Evolutionary conservation across 495 filamentous ascomycete genomes (phyloP).

Genomic region (Neurospora sp.): DNA sequence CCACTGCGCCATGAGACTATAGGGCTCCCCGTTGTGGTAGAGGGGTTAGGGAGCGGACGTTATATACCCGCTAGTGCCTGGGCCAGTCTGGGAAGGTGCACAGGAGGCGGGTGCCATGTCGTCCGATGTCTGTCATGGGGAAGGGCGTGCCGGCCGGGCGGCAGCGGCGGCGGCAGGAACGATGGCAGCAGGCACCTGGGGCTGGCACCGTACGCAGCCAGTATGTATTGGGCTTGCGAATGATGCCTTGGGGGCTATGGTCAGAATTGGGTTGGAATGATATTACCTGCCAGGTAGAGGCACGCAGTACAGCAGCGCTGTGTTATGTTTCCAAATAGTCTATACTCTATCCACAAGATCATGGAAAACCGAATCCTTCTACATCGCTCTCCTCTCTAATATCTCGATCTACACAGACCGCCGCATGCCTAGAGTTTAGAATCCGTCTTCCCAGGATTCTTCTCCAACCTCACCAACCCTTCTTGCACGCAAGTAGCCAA

Average conservation of each 20-base stretch:
- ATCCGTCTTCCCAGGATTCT: background rate
- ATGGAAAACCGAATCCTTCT: background rate
- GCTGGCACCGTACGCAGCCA: too few species aligned
- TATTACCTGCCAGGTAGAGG: too few species aligned
- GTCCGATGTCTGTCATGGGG: background rate
- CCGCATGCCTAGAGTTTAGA: background rate
- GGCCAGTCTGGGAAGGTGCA: too few species aligned
- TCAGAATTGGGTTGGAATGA: too few species aligned
- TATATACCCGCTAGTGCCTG: background rate
- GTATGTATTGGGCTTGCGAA: too few species aligned
- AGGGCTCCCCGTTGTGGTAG: background rate
- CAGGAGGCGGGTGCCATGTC: background rate
- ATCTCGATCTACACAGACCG: background rate
- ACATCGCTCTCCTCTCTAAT: background rate
- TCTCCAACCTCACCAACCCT: constrained; percentile 19
- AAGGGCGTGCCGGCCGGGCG: background rate
- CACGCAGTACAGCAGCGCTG: too few species aligned
- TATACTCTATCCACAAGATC: background rate
- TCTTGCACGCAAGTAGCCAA: constrained; percentile 83
- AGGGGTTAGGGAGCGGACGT: background rate
- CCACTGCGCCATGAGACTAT: background rate
- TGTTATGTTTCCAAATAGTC: background rate
- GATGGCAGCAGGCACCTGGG: background rate
- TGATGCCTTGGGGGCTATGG: too few species aligned
- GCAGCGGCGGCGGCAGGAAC: background rate